Evolutionary conservation across 208 protist species (phyloP).

Genomic region (Balamuthia mandrillaris): DNA sequence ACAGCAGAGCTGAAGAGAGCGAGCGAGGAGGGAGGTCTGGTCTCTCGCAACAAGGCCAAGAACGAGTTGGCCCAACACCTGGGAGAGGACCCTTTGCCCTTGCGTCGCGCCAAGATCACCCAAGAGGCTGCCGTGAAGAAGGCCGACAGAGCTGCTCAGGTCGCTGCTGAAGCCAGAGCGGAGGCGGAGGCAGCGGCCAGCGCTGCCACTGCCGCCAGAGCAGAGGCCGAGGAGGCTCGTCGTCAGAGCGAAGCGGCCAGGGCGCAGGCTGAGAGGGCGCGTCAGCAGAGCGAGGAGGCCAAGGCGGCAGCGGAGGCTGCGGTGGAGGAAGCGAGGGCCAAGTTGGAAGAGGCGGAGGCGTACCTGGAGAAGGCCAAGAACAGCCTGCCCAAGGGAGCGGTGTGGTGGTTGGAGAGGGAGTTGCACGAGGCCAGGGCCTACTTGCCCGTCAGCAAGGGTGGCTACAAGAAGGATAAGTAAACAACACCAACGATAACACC

Average conservation of each 20-base stretch:
- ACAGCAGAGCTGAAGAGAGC: too few species aligned
- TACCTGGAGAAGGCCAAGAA: not conserved
- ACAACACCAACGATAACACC: too few species aligned
- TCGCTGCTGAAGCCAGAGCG: not conserved
- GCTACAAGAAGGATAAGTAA: too few species aligned
- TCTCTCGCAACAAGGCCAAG: too few species aligned
- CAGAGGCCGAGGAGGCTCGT: not conserved
- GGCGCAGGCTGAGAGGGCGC: not conserved
- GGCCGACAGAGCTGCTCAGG: not conserved
- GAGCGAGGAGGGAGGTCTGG: too few species aligned
- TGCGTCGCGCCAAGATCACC: too few species aligned
- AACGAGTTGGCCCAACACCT: too few species aligned
- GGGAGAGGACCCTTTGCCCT: too few species aligned
- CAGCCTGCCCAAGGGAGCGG: not conserved
- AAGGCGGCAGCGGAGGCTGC: not conserved
- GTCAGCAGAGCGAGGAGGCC: not conserved
- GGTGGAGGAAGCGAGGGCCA: not conserved
- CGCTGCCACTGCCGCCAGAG: not conserved
- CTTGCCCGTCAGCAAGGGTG: not conserved
- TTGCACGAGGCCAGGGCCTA: not conserved
- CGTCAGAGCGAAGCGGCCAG: not conserved
- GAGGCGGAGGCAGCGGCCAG: not conserved
- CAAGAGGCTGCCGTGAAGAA: too few species aligned
- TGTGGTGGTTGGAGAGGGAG: not conserved
- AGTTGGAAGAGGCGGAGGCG: not conserved